Evolutionary conservation across 176 grass and related monocot species (phyloP), one percentile per base, ranked within the genome.

Genomic region (Bolboschoenus planiculmis): DNA sequence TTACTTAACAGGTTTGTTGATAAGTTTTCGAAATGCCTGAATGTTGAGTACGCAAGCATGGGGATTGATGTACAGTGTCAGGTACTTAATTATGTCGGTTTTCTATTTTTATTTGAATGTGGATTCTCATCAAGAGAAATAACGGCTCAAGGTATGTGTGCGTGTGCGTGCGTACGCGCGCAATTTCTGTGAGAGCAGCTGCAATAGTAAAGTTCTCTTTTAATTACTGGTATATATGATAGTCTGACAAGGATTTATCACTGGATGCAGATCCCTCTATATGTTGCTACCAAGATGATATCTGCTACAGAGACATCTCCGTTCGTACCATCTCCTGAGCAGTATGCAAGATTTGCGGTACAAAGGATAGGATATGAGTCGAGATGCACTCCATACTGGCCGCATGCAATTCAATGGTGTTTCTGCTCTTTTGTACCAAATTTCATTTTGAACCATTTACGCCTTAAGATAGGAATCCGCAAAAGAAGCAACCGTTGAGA

Each of bases 51-150:
- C 87, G 90, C 87, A 53, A 64, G 83, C 16, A 81, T 70, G 29
- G 94, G 91, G 60, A 82, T 93, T 24, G 89, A 97, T 68, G 84
- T 97, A 37, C 94, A 97, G 65, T 97, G 94, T 44, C 91, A 97
- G 91, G 94, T 93, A 84, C 7, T 43, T 36, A n/a, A 48, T 48
- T 60, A 27, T 78, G 15, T 78, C 4, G 14, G 5, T 80, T 80
- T 13, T 13, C 43, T 3, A 30, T 30, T 50, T 72, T 10, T 72
- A 44, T 39, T 35, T n/a, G 15, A 39, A 20, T 66, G 63, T 56
- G 20, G 24, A 61, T 61, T 30, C 23, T 30, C 5, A 59, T 24
- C 24, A 9, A 11, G 29, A 61, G 1, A 61, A 10, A 61, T 13
- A 60, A 61, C 0, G 5, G 56, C n/a, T 23, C n/a, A 58, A 26